A percentile compares a stretch with the other conserved stretches of the same genome.
These are phyloP conservation scores for Coffea humblotiana DNA, from an alignment of 305 asterid genomes.

Conservation along the genomic window DNA sequence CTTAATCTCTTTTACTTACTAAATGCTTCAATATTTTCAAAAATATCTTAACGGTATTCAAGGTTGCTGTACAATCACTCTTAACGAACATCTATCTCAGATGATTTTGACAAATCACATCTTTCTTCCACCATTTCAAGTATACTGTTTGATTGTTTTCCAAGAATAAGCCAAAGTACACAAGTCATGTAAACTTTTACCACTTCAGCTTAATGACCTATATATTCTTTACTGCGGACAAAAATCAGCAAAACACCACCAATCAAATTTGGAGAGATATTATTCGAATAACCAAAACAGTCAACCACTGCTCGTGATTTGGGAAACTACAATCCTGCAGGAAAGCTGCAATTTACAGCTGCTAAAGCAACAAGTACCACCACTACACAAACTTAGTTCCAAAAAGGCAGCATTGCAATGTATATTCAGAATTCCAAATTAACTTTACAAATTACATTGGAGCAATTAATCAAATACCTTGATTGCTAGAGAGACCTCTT, in stretches of 20 bases:
- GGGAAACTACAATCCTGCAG: too few species aligned
- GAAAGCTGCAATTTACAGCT: background rate
- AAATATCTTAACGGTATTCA: too few species aligned
- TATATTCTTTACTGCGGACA: too few species aligned
- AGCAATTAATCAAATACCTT: slow-evolving; percentile 47
- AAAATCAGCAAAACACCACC: too few species aligned
- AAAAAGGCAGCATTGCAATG: background rate
- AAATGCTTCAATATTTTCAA: too few species aligned
- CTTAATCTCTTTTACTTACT: too few species aligned
- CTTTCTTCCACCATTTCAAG: background rate
- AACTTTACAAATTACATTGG: background rate
- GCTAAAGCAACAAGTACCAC: background rate
- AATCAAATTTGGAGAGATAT: background rate
- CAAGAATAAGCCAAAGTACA: too few species aligned
- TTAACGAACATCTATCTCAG: too few species aligned
- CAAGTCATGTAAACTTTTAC: too few species aligned
- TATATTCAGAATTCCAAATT: slow-evolving; percentile 1
- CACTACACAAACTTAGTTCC: background rate
- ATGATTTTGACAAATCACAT: background rate
- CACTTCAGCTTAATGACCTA: too few species aligned
- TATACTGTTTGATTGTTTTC: too few species aligned
- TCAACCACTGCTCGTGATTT: background rate
- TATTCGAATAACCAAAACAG: background rate
- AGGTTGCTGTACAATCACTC: too few species aligned
- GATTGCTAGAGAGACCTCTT: slow-evolving; percentile 74